Percentiles rank a stretch among this genome's conserved stretches.
These are phyloP conservation scores for Paxillus ammoniavirescens DNA, from an alignment of 768 basidiomycete genomes.

Conservation along the genomic window DNA sequence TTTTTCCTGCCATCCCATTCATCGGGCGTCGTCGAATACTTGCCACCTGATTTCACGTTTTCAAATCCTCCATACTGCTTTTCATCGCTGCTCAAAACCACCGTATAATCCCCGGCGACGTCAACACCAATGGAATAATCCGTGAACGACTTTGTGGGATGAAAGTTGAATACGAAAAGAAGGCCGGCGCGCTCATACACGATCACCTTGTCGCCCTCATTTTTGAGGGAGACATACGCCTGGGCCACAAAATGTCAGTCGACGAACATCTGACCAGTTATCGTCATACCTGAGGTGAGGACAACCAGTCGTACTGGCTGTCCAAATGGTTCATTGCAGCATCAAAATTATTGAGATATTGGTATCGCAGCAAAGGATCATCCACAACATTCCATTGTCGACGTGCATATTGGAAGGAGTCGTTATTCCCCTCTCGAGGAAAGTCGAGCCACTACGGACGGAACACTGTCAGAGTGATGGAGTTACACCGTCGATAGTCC, in stretches of 20 bases:
- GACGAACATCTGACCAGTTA: not conserved
- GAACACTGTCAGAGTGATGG: not conserved
- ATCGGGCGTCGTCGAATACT: constrained; percentile 78
- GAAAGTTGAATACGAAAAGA: constrained; percentile 97
- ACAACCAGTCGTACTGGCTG: constrained; percentile 80
- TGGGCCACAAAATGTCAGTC: constrained; percentile 28
- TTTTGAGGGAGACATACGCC: constrained; percentile 92
- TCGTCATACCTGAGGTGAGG: constrained; percentile 62
- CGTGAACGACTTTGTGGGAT: constrained; percentile 84
- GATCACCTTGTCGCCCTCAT: constrained; percentile 90
- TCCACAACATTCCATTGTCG: constrained; percentile 97
- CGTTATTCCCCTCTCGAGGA: constrained; percentile 91
- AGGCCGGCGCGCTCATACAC: constrained; percentile 93
- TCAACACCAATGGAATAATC: constrained; percentile 95
- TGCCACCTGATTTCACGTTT: constrained; percentile 61
- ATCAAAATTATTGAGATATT: constrained; percentile 92
- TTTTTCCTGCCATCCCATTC: constrained; percentile 95
- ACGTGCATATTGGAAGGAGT: constrained; percentile 96
- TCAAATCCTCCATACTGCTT: constrained; percentile 87
- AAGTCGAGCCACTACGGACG: constrained; percentile 92
- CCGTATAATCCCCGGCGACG: constrained; percentile 76
- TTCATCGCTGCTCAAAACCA: constrained; percentile 84
- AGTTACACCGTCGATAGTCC: constrained; percentile 10
- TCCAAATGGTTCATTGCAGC: constrained; percentile 87
- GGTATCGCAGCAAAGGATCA: constrained; percentile 84